Conservation (phyloP, 768 basidiomycete genomes). For the Mycena capillaripes region DNA sequence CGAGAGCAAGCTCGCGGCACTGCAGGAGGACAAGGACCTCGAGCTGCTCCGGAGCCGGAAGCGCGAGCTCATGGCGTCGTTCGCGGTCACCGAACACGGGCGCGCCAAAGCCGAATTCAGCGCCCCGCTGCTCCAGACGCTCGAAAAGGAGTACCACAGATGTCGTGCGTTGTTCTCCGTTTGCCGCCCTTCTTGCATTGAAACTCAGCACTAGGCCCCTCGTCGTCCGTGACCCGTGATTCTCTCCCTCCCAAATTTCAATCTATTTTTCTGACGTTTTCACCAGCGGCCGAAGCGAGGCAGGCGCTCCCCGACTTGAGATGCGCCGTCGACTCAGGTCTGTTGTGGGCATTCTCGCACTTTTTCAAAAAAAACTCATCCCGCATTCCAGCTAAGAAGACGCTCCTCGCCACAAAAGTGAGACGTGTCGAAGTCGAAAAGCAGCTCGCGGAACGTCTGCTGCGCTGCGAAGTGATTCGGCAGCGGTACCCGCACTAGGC, state of each 20-base stretch:
- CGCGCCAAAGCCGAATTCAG: neutral
- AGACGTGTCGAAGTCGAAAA: neutral
- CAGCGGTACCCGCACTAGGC: neutral
- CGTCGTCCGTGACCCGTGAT: neutral
- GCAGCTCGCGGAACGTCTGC: neutral
- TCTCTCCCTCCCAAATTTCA: no score
- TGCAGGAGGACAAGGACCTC: constrained; percentile 4
- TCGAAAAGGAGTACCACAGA: neutral
- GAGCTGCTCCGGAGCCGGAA: neutral
- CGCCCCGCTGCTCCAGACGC: neutral
- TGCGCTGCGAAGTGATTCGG: neutral
- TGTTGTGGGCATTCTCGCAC: neutral
- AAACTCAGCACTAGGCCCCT: neutral
- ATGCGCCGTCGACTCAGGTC: neutral
- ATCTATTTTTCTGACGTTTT: neutral
- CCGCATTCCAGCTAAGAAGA: neutral
- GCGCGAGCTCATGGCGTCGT: neutral
- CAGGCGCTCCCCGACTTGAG: neutral
- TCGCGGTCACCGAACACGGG: neutral
- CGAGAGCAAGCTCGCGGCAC: neutral
- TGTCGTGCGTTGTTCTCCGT: neutral
- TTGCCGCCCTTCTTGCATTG: no score
- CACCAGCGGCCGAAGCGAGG: neutral
- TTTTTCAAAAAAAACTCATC: neutral
- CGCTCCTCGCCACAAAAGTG: neutral